Percentiles rank a stretch among this genome's conserved stretches.
Conservation (phyloP, 306 rosid species). For the Sechiopsis laciniata region DNA sequence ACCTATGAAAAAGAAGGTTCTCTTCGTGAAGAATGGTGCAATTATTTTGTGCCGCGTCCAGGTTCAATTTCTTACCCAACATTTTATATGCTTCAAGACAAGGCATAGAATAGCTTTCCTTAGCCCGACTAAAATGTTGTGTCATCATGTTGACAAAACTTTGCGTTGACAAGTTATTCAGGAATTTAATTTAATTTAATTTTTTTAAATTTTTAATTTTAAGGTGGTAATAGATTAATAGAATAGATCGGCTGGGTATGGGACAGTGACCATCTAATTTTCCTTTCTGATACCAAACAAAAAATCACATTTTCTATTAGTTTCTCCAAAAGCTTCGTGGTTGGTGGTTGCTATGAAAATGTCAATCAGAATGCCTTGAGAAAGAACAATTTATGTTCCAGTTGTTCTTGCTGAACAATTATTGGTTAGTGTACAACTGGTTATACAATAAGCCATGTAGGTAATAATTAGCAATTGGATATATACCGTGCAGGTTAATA, state of each 20-base stretch:
- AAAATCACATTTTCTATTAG: background rate
- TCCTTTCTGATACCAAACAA: background rate
- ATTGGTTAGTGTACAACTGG: background rate
- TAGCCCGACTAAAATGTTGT: background rate
- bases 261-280: background rate
- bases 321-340: background rate
- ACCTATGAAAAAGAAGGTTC: conserved; percentile 71
- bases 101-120: background rate
- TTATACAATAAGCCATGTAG: background rate
- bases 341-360: background rate
- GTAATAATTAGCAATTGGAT: conserved; percentile 3
- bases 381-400: background rate
- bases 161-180: background rate
- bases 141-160: background rate
- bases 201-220: too few relatives aligned
- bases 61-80: conserved; percentile 43
- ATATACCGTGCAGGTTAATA: conserved; percentile 51
- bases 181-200: background rate
- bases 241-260: background rate
- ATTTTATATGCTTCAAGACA: background rate
- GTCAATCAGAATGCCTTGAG: conserved; percentile 5
- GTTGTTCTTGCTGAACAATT: background rate
- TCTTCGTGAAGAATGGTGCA: conserved; percentile 93
- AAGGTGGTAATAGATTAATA: background rate
- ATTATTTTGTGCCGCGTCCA: conserved; percentile 72